Base-by-base conservation (phyloP, 257 asterid genomes). In the Solanum ossicruentum region DNA sequence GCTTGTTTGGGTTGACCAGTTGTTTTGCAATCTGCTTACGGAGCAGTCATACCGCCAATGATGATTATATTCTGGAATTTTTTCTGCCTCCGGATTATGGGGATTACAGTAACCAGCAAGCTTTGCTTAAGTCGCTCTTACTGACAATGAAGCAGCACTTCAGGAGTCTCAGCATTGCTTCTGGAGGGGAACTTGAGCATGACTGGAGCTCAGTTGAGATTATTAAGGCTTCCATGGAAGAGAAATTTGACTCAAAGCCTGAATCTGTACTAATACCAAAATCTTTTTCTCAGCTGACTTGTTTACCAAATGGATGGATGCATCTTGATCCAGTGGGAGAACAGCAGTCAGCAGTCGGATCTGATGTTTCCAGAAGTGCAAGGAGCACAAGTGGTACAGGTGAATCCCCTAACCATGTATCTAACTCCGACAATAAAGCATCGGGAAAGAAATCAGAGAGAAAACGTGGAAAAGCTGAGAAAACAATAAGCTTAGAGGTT, bases 391-490 rank as follows among this genome's bases (percentile, higher is more conserved):
- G 87, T 72, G 86, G 90, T 60, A 85, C 86, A 83, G 75, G 84
- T 85, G 89, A 85, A 52, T 84, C 70, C 85, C 93, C 87, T 55
- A 90, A 88, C 86, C 88, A 32, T 63, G 85, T 78, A 39, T 10
- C 91, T 84, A 61, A 83, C 84, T 81, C 86, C 72, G 90, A 87
- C 75, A 78, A 80, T 23, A 91, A 95, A 84, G 90, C 86, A 17
- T 69, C 32, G 17, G 90, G 87, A 86, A 95, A 92, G 90, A 95
- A 93, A 86, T 87, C 92, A 0, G 97, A 93, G 89, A 94, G 92
- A 82, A 95, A 93, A 88, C 92, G 97, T 61, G 95, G 96, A 85
- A 95, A 95, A 89, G 98, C 97, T 1, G 97, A 95, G 94, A 94
- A 94, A 90, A 92, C 96, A 12, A 95, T 95, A 70, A 95, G 97